Percentiles rank a stretch among this genome's conserved stretches.
These are phyloP conservation scores for Alloascoidea hylecoeti DNA, from an alignment of 805 yeast species.

Conservation along the genomic window DNA sequence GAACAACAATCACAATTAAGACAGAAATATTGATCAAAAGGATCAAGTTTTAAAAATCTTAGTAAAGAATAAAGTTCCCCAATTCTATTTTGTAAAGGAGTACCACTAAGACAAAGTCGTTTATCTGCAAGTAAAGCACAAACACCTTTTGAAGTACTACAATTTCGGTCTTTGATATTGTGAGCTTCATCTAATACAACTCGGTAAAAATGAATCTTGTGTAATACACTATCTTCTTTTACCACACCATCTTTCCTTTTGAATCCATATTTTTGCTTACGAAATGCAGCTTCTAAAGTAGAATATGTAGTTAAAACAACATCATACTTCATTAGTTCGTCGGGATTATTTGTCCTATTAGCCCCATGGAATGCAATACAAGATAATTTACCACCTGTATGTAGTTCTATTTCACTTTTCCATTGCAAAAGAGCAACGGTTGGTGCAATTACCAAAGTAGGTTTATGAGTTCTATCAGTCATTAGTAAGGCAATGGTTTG, in stretches of 20 bases:
- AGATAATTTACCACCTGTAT: slow-evolving; percentile 57
- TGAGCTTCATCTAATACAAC: slow-evolving; percentile 95
- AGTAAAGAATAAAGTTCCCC: slow-evolving; percentile 93
- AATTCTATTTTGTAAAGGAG: slow-evolving; percentile 91
- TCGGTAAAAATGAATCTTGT: slow-evolving; percentile 62
- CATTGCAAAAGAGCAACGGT: slow-evolving; percentile 98
- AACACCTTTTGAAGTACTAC: slow-evolving; percentile 90
- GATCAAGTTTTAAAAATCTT: slow-evolving; percentile 69
- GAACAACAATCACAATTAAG: slow-evolving; percentile 84
- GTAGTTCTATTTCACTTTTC: slow-evolving; percentile 83
- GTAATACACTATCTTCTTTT: slow-evolving; percentile 66
- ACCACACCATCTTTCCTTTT: slow-evolving; percentile 55
- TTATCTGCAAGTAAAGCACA: slow-evolving; percentile 56
- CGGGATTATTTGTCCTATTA: slow-evolving; percentile 42
- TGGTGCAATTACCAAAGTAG: slow-evolving; percentile 83
- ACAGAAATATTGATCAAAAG: slow-evolving; percentile 84
- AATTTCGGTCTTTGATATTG: slow-evolving; percentile 87
- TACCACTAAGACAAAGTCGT: slow-evolving; percentile 89
- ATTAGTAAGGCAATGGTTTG: slow-evolving; percentile 86
- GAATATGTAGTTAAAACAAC: slow-evolving; percentile 86
- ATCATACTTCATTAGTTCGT: slow-evolving; percentile 48
- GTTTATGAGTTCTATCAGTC: slow-evolving; percentile 31
- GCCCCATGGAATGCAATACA: slow-evolving; percentile 81
- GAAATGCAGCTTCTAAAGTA: slow-evolving; percentile 72
- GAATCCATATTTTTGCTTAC: slow-evolving; percentile 79